Conservation (phyloP, 2,329 filamentous ascomycete species). For the Ophiostoma novo-ulmi region DNA sequence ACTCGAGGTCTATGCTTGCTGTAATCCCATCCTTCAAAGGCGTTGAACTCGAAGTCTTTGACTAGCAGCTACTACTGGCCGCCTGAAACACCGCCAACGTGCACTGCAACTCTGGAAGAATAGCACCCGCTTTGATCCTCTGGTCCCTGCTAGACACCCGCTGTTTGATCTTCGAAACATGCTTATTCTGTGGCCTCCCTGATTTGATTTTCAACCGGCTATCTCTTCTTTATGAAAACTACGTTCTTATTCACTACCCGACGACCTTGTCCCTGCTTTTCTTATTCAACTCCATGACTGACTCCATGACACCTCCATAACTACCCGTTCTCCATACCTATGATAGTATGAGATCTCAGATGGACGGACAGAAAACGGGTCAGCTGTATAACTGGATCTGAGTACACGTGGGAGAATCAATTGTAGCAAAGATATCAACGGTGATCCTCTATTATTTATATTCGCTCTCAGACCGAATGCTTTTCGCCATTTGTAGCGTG, state of each 20-base stretch:
- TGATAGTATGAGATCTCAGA: neutral
- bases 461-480: neutral
- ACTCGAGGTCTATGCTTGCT: neutral
- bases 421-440: no score
- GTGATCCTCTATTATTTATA: neutral
- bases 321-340: neutral
- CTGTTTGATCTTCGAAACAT: conserved; percentile 12
- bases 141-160: neutral
- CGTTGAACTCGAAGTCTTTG: no score
- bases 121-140: no score
- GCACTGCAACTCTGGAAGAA: neutral
- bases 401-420: neutral
- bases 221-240: no score
- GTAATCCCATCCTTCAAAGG: neutral
- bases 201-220: neutral
- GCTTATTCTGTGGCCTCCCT: neutral
- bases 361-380: neutral
- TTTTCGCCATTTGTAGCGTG: neutral
- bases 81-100: neutral
- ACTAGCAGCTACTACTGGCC: no score
- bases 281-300: neutral
- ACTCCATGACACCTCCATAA: neutral
- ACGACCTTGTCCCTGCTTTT: neutral
- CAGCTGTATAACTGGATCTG: neutral
- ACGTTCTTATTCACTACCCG: neutral